Conservation (phyloP, 1,284 basidiomycete genomes). For the Stereum hirsutum region DNA sequence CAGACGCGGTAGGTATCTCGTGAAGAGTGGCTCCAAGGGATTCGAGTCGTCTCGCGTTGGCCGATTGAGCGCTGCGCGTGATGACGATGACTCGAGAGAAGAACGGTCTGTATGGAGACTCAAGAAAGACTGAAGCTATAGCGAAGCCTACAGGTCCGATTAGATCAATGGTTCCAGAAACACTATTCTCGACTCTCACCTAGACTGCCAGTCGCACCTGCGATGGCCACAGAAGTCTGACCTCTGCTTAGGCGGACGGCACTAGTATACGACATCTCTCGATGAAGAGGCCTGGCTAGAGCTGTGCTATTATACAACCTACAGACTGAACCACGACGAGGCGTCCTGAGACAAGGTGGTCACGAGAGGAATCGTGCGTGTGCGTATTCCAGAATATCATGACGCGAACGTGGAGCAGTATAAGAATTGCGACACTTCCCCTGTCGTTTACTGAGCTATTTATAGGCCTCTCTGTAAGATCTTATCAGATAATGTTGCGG, state of each 20-base stretch:
- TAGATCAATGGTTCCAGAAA: background rate
- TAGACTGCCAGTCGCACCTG: slow-evolving; percentile 18
- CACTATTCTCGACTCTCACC: slow-evolving; percentile 12
- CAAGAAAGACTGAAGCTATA: slow-evolving; percentile 12
- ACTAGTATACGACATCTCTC: slow-evolving; percentile 14
- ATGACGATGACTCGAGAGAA: slow-evolving; percentile 17
- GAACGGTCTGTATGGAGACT: slow-evolving; percentile 13
- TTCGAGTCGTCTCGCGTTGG: slow-evolving; percentile 13
- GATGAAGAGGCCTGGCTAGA: too few relatives aligned
- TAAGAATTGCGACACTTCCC: too few relatives aligned
- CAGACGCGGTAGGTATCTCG: background rate
- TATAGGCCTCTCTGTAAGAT: too few relatives aligned
- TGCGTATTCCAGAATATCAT: too few relatives aligned
- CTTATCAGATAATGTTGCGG: too few relatives aligned
- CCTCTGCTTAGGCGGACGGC: slow-evolving; percentile 13
- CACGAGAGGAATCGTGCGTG: too few relatives aligned
- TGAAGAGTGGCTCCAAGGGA: slow-evolving; percentile 16
- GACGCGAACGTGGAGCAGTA: too few relatives aligned
- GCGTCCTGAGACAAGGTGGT: too few relatives aligned
- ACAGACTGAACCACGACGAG: background rate
- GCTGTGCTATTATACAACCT: too few relatives aligned
- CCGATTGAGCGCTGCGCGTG: slow-evolving; percentile 14
- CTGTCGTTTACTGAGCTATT: too few relatives aligned
- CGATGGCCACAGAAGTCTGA: slow-evolving; percentile 15
- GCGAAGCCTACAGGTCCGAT: slow-evolving; percentile 8